Base-by-base conservation (phyloP, 179 eudicot genomes). In the Patellifolia procumbens region DNA sequence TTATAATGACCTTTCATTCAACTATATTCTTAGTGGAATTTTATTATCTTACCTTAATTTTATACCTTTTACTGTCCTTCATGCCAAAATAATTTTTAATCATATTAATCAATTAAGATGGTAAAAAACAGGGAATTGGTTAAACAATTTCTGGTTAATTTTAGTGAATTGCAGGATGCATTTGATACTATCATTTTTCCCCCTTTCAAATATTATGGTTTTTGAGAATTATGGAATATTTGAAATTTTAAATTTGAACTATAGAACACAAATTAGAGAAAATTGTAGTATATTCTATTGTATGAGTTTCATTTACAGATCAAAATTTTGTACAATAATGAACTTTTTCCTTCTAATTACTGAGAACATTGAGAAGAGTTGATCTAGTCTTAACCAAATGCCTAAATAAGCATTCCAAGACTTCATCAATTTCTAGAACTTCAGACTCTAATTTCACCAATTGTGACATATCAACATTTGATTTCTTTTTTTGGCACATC, bases 351-450 rank as follows among this genome's bases (percentile, higher is more conserved):
- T 65, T 69, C 81, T 87, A 87, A 59, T 75, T 73, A 53, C 83
- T 83, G 61, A 84, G 85, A 74, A 82, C 74, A 31, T 84, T 81
- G 68, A 81, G 85, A 51, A 84, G 76, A 63, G 76, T 79, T 37
- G 81, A 78, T 81, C 87, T 73, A 20, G 79, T 68, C 74, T 76
- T 81, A 8, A 81, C 76, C 22, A 81, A 34, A 73, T 74, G 80
- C 78, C 87, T 78, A 67, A 81, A 72, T 59, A 84, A 55, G 24
- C 53, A 26, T 60, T 81, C 85, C 10, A 81, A 60, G 29, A 26
- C 63, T 81, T 78, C 74, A 72, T 84, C 86, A 1, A 78, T 37
- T 24, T 61, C 80, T 68, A 78, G 68, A 49, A 84, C 46, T 52
- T 64, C 73, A 8, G 66, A 75, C 56, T 84, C 84, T 9, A 78